Conservation (phyloP, 768 basidiomycete species). For the Boletus sp. region DNA sequence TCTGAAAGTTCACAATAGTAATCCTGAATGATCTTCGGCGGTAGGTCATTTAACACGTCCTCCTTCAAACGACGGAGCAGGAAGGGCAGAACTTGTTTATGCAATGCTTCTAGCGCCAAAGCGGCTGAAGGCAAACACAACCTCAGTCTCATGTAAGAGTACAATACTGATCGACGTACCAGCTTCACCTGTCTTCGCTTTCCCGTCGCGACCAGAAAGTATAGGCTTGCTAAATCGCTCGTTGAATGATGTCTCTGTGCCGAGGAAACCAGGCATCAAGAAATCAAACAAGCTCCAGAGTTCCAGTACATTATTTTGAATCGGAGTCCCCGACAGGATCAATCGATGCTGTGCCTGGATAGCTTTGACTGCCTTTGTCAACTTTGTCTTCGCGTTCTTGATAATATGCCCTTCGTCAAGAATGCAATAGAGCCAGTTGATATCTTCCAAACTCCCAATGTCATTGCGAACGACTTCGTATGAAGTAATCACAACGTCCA, state of each 20-base stretch:
- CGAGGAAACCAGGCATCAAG: slow-evolving; percentile 98
- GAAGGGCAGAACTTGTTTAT: slow-evolving; percentile 99
- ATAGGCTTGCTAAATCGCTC: slow-evolving; percentile 97
- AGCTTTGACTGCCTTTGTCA: slow-evolving; percentile 93
- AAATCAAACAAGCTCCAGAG: slow-evolving; percentile 99
- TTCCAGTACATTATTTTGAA: slow-evolving; percentile 98
- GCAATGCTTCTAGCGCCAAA: slow-evolving; percentile 89
- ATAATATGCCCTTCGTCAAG: slow-evolving; percentile 98
- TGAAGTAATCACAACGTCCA: slow-evolving; percentile 94
- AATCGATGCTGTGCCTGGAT: slow-evolving; percentile 89
- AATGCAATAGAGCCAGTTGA: slow-evolving; percentile 93
- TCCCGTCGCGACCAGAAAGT: slow-evolving; percentile 90
- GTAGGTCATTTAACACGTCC: slow-evolving; percentile 91
- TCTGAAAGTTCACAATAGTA: slow-evolving; percentile 98
- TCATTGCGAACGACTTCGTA: slow-evolving; percentile 98
- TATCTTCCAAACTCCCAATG: slow-evolving; percentile 63
- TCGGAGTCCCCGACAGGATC: slow-evolving; percentile 94
- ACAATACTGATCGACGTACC: slow-evolving; percentile 49
- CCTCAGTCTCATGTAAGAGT: background rate
- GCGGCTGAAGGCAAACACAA: slow-evolving; percentile 58
- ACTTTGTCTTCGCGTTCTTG: slow-evolving; percentile 97
- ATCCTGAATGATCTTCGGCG: slow-evolving; percentile 99
- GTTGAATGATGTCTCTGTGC: slow-evolving; percentile 92
- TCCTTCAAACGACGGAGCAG: slow-evolving; percentile 94
- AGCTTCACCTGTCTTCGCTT: slow-evolving; percentile 90